Evolutionary conservation across 1,284 basidiomycete species (phyloP), one percentile per base, ranked within the genome.

Genomic region (Puccinia horiana): DNA sequence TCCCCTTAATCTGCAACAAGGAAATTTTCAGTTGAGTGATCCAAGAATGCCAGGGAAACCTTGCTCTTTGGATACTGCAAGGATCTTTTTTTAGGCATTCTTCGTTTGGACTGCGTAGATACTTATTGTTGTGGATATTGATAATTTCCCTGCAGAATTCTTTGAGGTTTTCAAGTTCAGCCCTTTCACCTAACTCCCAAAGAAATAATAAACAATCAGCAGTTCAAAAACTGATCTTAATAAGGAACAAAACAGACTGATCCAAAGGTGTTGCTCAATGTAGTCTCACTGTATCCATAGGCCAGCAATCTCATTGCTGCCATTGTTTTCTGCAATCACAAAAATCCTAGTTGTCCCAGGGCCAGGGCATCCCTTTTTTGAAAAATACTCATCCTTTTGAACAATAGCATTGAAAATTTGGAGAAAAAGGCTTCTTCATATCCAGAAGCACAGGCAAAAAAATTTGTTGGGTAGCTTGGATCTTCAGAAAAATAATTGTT

Each of bases 21-120:
- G 42, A 20, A 65, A 40, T 44, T 63, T 73, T 9, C 70, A 73
- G 26, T 73, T 37, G 6, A 73, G 14, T 12, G 40, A 73, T 11
- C 70, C 42, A 9, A 73, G 5, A 32, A 73, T 73, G 12, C 70
- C 70, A 47, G 70, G 70, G 26, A 73, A 73, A 4, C 70, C 70
- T 73, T 37, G 5, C 42, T 44, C 12, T 73, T 52, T 37, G 12
- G 32, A 29, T 1, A 58, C 35, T 2, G 2, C 54, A 1, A 76
- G n/a, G 6, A 44, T 44, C 16, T 16, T 44, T 8, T 6, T 3
- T 44, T 5, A 40, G 32, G 56, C 54, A n/a, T 58, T 11, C n/a
- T 14, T 44, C 4, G 9, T 29, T 61, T 40, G 52, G 54, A 9
- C 16, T 26, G 0, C 37, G 56, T 42, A 63, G 40, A 42, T 76